phyloP scores from a whole-genome alignment of 352 stramenopile species.

The Elongisporangium prolatum region DNA sequence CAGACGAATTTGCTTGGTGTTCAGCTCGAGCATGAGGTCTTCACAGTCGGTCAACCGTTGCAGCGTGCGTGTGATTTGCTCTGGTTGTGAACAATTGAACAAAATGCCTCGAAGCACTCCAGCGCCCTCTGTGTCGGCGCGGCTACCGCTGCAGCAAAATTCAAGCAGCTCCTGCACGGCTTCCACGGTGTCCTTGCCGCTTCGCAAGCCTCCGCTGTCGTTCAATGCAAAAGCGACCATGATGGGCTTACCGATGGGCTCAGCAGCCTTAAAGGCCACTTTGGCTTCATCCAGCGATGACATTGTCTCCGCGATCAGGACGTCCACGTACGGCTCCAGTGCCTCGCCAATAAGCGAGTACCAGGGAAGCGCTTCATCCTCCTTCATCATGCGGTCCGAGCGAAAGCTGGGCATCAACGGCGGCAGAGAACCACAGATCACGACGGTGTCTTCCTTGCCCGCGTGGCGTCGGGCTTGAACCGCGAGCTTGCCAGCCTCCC shows the following conservation, averaged over 20 bases:
- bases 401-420: constrained; percentile 89
- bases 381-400: constrained; percentile 80
- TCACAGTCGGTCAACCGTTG: constrained; percentile 34
- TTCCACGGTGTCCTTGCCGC: constrained; percentile 61
- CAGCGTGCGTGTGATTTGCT: constrained; percentile 87
- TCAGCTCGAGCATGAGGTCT: constrained; percentile 21
- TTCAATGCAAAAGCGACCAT: constrained; percentile 87
- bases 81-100: constrained; percentile 91
- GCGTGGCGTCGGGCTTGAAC: constrained; percentile 29
- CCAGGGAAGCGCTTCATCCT: constrained; percentile 53
- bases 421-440: constrained; percentile 84
- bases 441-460: constrained; percentile 18
- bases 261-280: constrained; percentile 77
- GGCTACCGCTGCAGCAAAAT: constrained; percentile 23
- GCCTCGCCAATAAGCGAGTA: constrained; percentile 79
- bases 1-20: constrained; percentile 32
- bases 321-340: constrained; percentile 73
- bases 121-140: constrained; percentile 9
- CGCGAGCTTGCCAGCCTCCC: constrained; percentile 60
- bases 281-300: constrained; percentile 83
- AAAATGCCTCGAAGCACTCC: constrained; percentile 66
- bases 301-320: constrained; percentile 88
- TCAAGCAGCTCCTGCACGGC: constrained; percentile 41
- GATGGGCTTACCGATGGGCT: constrained; percentile 54
- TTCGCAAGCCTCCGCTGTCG: constrained; percentile 66